phyloP scores from a whole-genome alignment of 106 monocot species.

The Vanilla planifolia region DNA sequence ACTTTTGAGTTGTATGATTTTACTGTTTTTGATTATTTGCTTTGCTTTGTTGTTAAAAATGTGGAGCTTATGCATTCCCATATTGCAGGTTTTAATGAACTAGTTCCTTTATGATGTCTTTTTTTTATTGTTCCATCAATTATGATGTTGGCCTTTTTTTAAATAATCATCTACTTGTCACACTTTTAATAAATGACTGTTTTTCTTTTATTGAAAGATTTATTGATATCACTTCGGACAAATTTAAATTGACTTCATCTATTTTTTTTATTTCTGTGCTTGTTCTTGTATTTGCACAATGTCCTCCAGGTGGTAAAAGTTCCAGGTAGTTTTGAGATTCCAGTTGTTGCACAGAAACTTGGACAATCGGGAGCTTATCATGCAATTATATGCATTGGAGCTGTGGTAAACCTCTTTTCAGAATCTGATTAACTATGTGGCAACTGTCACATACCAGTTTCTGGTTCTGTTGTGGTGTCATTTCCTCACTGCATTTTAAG shows the following conservation, averaged over 20 bases:
- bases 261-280: neutral
- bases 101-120: too few relatives aligned
- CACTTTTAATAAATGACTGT: too few relatives aligned
- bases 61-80: too few relatives aligned
- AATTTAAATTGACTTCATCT: neutral
- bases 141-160: too few relatives aligned
- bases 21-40: too few relatives aligned
- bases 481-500: neutral
- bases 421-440: neutral
- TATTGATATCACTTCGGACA: neutral
- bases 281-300: neutral
- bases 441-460: neutral
- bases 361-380: conserved; percentile 72
- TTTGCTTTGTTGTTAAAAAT: too few relatives aligned
- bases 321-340: conserved; percentile 99
- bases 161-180: too few relatives aligned
- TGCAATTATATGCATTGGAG: conserved; percentile 95
- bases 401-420: conserved; percentile 62
- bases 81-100: too few relatives aligned
- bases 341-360: conserved; percentile 85
- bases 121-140: too few relatives aligned
- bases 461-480: neutral
- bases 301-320: conserved; percentile 70
- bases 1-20: too few relatives aligned
- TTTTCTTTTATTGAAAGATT: neutral